Base-by-base conservation (phyloP, 306 rosid species). In the Glycine soja region DNA sequence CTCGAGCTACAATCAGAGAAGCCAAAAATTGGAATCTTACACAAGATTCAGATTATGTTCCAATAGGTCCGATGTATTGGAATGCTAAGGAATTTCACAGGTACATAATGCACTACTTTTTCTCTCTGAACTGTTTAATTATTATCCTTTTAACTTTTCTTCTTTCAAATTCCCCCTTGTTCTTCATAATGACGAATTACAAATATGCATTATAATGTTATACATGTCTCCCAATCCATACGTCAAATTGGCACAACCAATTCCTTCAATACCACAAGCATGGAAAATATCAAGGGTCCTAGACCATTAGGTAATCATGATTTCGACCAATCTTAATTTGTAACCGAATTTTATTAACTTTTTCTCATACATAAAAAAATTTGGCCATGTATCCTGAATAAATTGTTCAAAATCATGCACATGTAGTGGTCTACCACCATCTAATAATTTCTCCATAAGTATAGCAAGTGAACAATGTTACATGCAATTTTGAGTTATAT, bases 21-120 rank as follows among this genome's bases (percentile, higher is more conserved):
- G 93, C 97, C 16, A 90, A 30, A 70, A 46, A 70, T 24, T 67
- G 46, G 45, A 87, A 88, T 66, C 88, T 80, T 79, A 83, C 92
- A 0, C 81, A 74, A 10, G 97, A 92, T 86, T 82, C 87, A 0
- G 95, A 90, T 5, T 88, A 84, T 62, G 86, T 85, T 51, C 98
- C 97, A 0, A 4, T 53, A 2, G 97, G 98, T 36, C 98, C 98
- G 61, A 92, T 89, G 90, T 92, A 95, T 61, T 72, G 89, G 87
- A 89, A 91, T 77, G 87, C 98, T 81, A 91, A 90, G 32, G 91
- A 91, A 52, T 95, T 92, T 85, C 92, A 92, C 53, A 90, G 97
- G 98, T 92, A 79, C 47, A 42, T 74, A n/a, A 61, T 9, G 51
- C 51, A 8, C 65, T 36, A 3, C n/a, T 19, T 24, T 38, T 38